These are phyloP conservation scores for Colletotrichum sp. DNA, from an alignment of 2,329 filamentous ascomycete genomes.

Conservation along the genomic window DNA sequence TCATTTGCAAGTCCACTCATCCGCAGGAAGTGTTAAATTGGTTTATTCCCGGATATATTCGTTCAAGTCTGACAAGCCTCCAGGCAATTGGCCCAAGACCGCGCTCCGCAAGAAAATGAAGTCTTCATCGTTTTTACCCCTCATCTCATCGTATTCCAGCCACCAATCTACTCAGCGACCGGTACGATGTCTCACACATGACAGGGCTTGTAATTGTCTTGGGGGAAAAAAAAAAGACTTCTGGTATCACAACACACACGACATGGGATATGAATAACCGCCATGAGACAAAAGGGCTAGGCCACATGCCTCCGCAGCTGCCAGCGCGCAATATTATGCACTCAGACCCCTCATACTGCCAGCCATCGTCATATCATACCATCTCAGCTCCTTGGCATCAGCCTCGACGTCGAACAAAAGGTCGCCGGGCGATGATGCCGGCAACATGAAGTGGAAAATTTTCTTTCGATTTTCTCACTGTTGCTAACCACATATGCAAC, in stretches of 20 bases:
- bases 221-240: background rate
- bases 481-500: background rate
- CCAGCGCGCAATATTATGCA: background rate
- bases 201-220: background rate
- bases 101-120: background rate
- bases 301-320: background rate
- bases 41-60: background rate
- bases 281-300: background rate
- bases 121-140: background rate
- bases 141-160: background rate
- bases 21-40: background rate
- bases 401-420: background rate
- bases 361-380: background rate
- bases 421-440: background rate
- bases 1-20: background rate
- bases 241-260: background rate
- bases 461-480: background rate
- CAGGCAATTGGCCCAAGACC: background rate
- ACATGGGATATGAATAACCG: background rate
- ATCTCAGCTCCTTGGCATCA: constrained; percentile 1
- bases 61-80: background rate
- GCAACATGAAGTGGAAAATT: background rate
- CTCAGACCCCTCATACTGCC: background rate
- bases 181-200: background rate
- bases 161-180: background rate